Evolutionary conservation across 2,329 filamentous ascomycete genomes (phyloP).

Genomic region (Colletotrichum cuscutae): DNA sequence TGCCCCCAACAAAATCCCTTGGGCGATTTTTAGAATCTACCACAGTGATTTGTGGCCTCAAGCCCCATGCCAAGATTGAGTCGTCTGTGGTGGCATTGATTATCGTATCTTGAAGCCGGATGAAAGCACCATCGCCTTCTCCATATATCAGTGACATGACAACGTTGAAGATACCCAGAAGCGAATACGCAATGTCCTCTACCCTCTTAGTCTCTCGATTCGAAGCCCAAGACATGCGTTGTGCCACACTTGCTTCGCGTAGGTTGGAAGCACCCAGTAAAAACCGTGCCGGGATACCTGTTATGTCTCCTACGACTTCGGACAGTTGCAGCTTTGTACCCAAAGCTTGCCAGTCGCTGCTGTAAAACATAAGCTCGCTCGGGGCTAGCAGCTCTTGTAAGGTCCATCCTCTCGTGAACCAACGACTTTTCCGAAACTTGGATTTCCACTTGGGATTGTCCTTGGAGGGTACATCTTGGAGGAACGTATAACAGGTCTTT

Average conservation of each 20-base stretch:
- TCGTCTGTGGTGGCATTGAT: constrained; percentile 34
- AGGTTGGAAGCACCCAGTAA: constrained; percentile 20
- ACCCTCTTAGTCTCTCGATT: constrained; percentile 25
- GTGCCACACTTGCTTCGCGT: constrained; percentile 33
- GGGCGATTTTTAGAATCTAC: too few species aligned
- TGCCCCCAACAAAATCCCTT: neutral
- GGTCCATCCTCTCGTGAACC: constrained; percentile 39
- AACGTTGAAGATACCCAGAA: constrained; percentile 37
- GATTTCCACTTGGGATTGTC: neutral
- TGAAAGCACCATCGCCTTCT: constrained; percentile 33
- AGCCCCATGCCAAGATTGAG: constrained; percentile 37
- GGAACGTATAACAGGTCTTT: constrained; percentile 35
- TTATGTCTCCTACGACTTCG: constrained; percentile 41
- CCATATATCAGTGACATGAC: constrained; percentile 37
- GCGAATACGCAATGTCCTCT: constrained; percentile 38
- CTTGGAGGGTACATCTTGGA: neutral
- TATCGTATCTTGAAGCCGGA: constrained; percentile 35
- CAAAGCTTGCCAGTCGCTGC: constrained; percentile 29
- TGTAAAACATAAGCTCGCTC: constrained; percentile 36
- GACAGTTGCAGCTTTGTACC: constrained; percentile 31
- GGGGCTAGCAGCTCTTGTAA: constrained; percentile 41
- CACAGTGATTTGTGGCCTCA: neutral
- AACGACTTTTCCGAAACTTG: constrained; percentile 34
- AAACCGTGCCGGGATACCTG: constrained; percentile 39
- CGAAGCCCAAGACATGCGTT: constrained; percentile 39